Conservation (phyloP, 2,329 filamentous ascomycete genomes). For the Aspergillaceae sp. region DNA sequence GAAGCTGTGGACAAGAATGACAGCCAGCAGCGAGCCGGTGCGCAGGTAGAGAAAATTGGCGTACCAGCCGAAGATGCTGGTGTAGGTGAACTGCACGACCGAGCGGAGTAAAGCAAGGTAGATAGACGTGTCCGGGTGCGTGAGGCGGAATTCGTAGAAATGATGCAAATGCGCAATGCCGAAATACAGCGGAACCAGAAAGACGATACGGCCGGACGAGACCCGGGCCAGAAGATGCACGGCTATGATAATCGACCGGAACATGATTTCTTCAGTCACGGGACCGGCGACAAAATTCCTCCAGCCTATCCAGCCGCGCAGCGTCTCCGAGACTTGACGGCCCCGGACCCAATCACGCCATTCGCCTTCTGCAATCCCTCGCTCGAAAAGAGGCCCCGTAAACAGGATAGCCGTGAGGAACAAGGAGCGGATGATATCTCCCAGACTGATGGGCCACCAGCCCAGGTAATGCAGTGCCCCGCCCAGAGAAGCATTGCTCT, state of each 20-base stretch:
- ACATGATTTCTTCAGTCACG: constrained; percentile 86
- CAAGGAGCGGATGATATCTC: constrained; percentile 57
- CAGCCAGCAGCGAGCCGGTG: constrained; percentile 70
- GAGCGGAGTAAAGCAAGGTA: constrained; percentile 59
- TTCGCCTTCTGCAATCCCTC: constrained; percentile 60
- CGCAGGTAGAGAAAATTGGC: constrained; percentile 82
- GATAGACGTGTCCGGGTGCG: constrained; percentile 61
- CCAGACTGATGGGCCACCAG: constrained; percentile 64
- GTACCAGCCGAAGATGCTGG: constrained; percentile 87
- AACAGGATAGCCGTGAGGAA: constrained; percentile 71
- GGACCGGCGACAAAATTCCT: constrained; percentile 82
- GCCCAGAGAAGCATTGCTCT: constrained; percentile 42
- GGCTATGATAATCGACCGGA: constrained; percentile 77
- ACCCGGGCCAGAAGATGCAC: constrained; percentile 66
- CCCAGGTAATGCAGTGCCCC: constrained; percentile 63
- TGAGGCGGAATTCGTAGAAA: constrained; percentile 85
- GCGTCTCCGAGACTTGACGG: constrained; percentile 48
- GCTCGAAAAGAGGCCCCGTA: constrained; percentile 73
- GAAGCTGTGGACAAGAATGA: constrained; percentile 70
- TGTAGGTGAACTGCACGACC: constrained; percentile 78
- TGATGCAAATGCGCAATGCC: constrained; percentile 91
- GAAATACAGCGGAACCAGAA: constrained; percentile 80
- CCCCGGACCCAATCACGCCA: constrained; percentile 59
- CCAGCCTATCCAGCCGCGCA: constrained; percentile 71
- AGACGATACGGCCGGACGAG: constrained; percentile 54